A percentile compares a stretch with the other conserved stretches of the same genome.
Conservation (phyloP, 257 asterid genomes). For the Fraxinus anomala region DNA sequence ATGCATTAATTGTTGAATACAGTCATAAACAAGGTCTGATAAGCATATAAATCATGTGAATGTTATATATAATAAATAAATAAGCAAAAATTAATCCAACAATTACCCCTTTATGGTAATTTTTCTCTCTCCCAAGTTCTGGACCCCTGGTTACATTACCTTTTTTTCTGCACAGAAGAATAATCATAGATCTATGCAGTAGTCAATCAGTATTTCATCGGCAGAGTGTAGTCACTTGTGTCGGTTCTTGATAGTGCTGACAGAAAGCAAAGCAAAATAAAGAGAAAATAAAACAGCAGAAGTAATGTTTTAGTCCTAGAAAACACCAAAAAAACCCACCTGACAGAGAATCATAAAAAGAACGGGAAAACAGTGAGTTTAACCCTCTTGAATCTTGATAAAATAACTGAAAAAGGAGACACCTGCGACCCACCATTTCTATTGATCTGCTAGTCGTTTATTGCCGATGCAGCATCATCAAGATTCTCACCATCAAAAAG, state of each 20-base stretch:
- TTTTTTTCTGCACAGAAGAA: slow-evolving; percentile 24
- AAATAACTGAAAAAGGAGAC: neutral
- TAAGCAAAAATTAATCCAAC: neutral
- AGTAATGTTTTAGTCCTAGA: slow-evolving; percentile 9
- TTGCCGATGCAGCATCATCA: slow-evolving; percentile 69
- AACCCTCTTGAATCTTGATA: neutral
- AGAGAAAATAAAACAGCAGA: neutral
- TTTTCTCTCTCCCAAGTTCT: neutral
- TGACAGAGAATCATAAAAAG: slow-evolving; percentile 22
- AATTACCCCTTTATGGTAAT: slow-evolving; percentile 11
- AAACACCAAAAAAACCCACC: slow-evolving; percentile 18
- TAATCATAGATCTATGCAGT: slow-evolving; percentile 37
- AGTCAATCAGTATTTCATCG: slow-evolving; percentile 11
- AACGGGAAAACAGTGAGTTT: slow-evolving; percentile 9
- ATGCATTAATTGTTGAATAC: neutral
- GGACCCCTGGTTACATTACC: slow-evolving; percentile 6
- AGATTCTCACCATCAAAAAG: slow-evolving; percentile 46
- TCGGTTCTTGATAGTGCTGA: slow-evolving; percentile 19
- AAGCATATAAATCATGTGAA: neutral
- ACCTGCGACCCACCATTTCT: slow-evolving; percentile 11
- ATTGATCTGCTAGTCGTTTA: slow-evolving; percentile 38
- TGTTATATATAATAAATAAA: neutral
- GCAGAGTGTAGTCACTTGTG: slow-evolving; percentile 36
- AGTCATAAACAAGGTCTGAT: neutral
- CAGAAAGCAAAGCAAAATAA: neutral